Percentiles rank a stretch among this genome's conserved stretches.
Evolutionary conservation across 2,329 filamentous ascomycete genomes (phyloP).

Genomic region (Tolypocladium endophyticum): DNA sequence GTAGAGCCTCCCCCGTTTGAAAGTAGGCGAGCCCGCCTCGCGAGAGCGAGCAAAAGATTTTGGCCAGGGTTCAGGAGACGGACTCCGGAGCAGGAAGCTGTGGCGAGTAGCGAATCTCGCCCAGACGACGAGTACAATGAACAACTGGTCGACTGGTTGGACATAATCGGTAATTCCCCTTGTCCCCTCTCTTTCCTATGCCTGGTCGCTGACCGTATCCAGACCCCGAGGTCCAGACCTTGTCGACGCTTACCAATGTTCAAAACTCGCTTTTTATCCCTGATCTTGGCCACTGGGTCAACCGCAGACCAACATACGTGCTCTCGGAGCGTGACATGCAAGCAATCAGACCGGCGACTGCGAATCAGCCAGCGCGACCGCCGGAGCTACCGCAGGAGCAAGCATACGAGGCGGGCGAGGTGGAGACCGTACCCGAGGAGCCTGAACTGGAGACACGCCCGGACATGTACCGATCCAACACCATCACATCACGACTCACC

Average conservation of each 20-base stretch:
- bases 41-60: slow-evolving; percentile 1
- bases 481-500: slow-evolving; percentile 57
- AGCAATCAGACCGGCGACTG: slow-evolving; percentile 8
- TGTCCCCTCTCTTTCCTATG: slow-evolving; percentile 1
- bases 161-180: slow-evolving; percentile 24
- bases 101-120: slow-evolving; percentile 6
- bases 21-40: not conserved
- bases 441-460: slow-evolving; percentile 11
- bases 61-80: slow-evolving; percentile 1
- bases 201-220: slow-evolving; percentile 3
- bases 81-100: not conserved
- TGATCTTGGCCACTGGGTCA: slow-evolving; percentile 64
- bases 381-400: not conserved
- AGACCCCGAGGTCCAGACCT: slow-evolving; percentile 76
- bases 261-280: slow-evolving; percentile 85
- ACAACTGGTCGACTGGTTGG: slow-evolving; percentile 28
- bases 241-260: slow-evolving; percentile 79
- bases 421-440: not conserved
- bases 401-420: not conserved
- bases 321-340: slow-evolving; percentile 39
- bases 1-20: not conserved
- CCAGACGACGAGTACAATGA: slow-evolving; percentile 24
- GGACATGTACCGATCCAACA: slow-evolving; percentile 31
- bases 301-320: slow-evolving; percentile 69
- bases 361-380: slow-evolving; percentile 6